phyloP scores from a whole-genome alignment of 2,329 filamentous ascomycete species.

The Ramichloridium luteum region DNA sequence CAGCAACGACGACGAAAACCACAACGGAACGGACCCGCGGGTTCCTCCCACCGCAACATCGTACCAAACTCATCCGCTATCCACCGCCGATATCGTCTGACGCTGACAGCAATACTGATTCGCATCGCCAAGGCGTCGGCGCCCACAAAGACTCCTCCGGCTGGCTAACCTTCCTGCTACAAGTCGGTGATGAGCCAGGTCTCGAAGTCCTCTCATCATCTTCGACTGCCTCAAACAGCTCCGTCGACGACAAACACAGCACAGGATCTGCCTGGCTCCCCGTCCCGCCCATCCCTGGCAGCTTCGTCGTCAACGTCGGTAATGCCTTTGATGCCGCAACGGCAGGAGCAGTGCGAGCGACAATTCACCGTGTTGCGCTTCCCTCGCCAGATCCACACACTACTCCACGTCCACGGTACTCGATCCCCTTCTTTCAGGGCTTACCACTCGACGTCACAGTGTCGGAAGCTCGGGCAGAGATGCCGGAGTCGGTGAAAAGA shows the following conservation, averaged over 20 bases:
- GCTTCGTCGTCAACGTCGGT: slow-evolving; percentile 47
- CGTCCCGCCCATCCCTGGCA: slow-evolving; percentile 35
- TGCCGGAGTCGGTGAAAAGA: slow-evolving; percentile 17
- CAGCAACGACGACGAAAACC: background rate
- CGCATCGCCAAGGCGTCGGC: slow-evolving; percentile 51
- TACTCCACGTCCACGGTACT: too few species aligned
- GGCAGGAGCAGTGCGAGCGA: slow-evolving; percentile 42
- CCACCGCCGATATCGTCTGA: slow-evolving; percentile 30
- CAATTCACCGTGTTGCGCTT: slow-evolving; percentile 29
- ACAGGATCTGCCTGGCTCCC: slow-evolving; percentile 40
- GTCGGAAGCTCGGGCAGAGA: slow-evolving; percentile 30
- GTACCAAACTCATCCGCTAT: slow-evolving; percentile 47
- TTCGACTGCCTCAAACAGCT: too few species aligned
- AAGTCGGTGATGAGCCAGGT: slow-evolving; percentile 43
- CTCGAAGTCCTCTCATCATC: slow-evolving; percentile 41
- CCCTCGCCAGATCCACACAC: slow-evolving; percentile 12
- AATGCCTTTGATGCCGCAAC: slow-evolving; percentile 48
- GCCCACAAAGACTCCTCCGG: slow-evolving; percentile 52
- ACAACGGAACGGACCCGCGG: background rate
- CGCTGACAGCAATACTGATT: slow-evolving; percentile 4
- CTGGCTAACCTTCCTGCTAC: slow-evolving; percentile 53
- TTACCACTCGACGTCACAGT: slow-evolving; percentile 25
- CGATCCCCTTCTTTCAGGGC: slow-evolving; percentile 29
- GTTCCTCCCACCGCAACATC: slow-evolving; percentile 37
- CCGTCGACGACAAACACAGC: too few species aligned